A percentile compares a stretch with the other conserved stretches of the same genome.
Conservation (phyloP, 306 rosid genomes). For the Cyamopsis tetragonoloba region DNA sequence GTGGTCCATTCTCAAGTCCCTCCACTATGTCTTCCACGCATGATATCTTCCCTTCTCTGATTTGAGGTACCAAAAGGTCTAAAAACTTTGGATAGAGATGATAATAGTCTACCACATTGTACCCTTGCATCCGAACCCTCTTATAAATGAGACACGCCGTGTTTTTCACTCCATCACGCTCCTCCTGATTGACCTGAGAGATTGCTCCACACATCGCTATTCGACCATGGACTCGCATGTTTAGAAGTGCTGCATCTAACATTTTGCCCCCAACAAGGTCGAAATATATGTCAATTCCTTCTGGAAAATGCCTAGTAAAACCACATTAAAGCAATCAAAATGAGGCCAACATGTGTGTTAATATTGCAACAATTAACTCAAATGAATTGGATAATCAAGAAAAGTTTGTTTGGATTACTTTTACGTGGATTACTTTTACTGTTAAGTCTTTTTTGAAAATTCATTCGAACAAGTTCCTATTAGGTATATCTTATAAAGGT, state of each 20-base stretch:
- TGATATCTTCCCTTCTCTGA: slow-evolving; percentile 14
- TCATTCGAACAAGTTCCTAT: too few species aligned
- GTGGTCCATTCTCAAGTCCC: slow-evolving; percentile 24
- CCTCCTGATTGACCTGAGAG: slow-evolving; percentile 16
- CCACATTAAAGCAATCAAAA: neutral
- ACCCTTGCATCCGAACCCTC: slow-evolving; percentile 20
- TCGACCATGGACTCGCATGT: slow-evolving; percentile 16
- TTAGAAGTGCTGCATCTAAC: slow-evolving; percentile 23
- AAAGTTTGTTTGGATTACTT: too few species aligned
- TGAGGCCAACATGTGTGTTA: neutral
- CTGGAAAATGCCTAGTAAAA: slow-evolving; percentile 12
- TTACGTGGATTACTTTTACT: too few species aligned
- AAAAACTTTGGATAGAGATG: slow-evolving; percentile 16
- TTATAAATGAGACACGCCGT: slow-evolving; percentile 7
- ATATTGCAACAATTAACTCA: neutral
- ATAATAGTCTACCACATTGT: neutral
- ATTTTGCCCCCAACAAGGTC: slow-evolving; percentile 24
- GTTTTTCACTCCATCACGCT: slow-evolving; percentile 11
- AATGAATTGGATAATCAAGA: too few species aligned
- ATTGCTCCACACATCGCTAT: slow-evolving; percentile 21
- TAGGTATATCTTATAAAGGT: too few species aligned
- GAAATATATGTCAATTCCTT: slow-evolving; percentile 30
- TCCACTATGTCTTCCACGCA: slow-evolving; percentile 24
- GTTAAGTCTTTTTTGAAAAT: too few species aligned
- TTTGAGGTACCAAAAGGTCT: slow-evolving; percentile 12